Evolutionary conservation across 2,329 filamentous ascomycete genomes (phyloP).

Genomic region (Orbilia ellipsospora): DNA sequence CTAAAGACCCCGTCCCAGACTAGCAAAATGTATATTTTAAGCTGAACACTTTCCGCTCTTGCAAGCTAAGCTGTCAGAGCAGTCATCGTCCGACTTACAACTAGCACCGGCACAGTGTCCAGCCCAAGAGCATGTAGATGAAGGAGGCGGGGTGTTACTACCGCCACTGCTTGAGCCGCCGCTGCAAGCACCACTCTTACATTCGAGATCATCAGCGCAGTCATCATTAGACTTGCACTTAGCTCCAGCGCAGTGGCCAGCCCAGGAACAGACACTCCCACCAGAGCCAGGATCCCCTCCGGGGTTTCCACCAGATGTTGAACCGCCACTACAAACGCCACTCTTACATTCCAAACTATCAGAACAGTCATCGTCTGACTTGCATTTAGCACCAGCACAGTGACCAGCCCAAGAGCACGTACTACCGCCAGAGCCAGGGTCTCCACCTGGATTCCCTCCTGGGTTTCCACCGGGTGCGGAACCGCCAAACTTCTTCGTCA

Average conservation of each 20-base stretch:
- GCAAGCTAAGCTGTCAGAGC: constrained; percentile 27
- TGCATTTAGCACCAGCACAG: constrained; percentile 25
- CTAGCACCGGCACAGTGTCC: constrained; percentile 25
- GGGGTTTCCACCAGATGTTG: too few species aligned
- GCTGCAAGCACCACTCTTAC: too few species aligned
- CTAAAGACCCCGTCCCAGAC: too few species aligned
- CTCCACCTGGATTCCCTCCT: neutral
- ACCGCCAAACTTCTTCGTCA: constrained; percentile 60
- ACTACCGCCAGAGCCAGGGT: neutral
- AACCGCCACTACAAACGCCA: neutral
- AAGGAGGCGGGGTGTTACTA: too few species aligned
- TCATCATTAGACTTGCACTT: too few species aligned
- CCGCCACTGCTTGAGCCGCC: too few species aligned
- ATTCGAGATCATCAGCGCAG: too few species aligned
- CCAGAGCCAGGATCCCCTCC: too few species aligned
- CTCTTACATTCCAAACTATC: constrained; percentile 22
- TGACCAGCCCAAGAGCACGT: constrained; percentile 6
- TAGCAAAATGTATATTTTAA: neutral
- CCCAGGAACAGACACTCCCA: too few species aligned
- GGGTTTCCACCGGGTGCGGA: neutral
- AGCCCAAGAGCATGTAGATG: too few species aligned
- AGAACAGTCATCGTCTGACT: constrained; percentile 20
- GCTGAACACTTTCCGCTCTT: constrained; percentile 18
- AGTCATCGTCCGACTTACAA: constrained; percentile 21
- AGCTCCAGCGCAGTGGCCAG: too few species aligned